Evolutionary conservation across 2,329 filamentous ascomycete species (phyloP), one percentile per base, ranked within the genome.

Genomic region (Colletotrichum aenigma): DNA sequence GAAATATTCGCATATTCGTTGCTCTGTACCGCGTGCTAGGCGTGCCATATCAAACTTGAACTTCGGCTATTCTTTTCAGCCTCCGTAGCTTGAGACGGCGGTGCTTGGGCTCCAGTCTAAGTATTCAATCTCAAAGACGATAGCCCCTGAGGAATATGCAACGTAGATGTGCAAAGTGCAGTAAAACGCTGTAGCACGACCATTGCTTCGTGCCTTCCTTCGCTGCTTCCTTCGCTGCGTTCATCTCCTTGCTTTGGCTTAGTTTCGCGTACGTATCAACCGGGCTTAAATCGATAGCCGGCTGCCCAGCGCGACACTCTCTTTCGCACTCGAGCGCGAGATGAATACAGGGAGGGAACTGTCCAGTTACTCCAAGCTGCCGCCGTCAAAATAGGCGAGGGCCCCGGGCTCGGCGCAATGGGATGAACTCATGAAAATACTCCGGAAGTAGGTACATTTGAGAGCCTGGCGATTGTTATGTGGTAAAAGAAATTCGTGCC

Each of bases 191-290:
- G 2, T 10, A 9, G 38, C 38, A 12, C 18, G 18, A n/a, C 18
- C 38, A n/a, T n/a, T 48, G 38, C 18, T n/a, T 48, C 38, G 18
- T 48, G 18, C 18, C 38, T 43, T 18, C 38, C 18, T 43, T 43
- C 38, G 38, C 38, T 43, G 38, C 38, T 43, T n/a, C 5, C 38
- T n/a, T 43, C 18, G 9, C 18, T 48, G 38, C 10, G 18, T n/a
- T 6, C 38, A 48, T 48, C 18, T 48, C 38, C 38, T 48, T 48
- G 18, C 18, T 5, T 48, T n/a, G 38, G 18, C n/a, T n/a, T 6
- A 48, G 1, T n/a, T 7, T 7, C 38, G 38, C 38, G 0, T 48
- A 21, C 2, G 18, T 10, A 48, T n/a, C 0, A n/a, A 12, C 18
- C 38, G 3, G 38, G 38, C 38, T n/a, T n/a, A 12, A 12, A 48